phyloP scores from a whole-genome alignment of 768 basidiomycete species.

The Lentinula sp. region DNA sequence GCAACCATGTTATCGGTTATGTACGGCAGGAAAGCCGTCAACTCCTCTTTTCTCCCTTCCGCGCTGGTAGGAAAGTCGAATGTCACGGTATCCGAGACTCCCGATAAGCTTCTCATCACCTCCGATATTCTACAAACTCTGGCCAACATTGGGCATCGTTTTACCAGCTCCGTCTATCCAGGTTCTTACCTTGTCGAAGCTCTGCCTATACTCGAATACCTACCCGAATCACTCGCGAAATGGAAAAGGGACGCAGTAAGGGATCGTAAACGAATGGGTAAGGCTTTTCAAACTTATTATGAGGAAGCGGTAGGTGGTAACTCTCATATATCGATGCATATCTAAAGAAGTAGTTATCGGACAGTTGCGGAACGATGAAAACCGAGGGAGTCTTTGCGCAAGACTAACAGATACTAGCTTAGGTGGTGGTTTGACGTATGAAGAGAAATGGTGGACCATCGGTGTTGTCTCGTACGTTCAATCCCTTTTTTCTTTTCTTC shows the following conservation, averaged over 20 bases:
- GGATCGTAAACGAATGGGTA: background rate
- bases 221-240: constrained; percentile 16
- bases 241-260: constrained; percentile 8
- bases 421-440: background rate
- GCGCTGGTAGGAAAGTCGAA: background rate
- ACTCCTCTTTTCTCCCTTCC: constrained; percentile 9
- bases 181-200: constrained; percentile 25
- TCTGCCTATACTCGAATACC: constrained; percentile 21
- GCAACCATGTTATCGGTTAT: background rate
- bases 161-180: constrained; percentile 21
- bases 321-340: background rate
- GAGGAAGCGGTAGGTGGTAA: constrained; percentile 1
- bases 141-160: constrained; percentile 14
- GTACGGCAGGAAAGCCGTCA: constrained; percentile 14
- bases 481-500: background rate
- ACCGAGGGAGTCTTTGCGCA: constrained; percentile 5
- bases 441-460: constrained; percentile 7
- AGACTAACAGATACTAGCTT: background rate
- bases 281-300: background rate
- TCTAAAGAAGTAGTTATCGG: background rate
- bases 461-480: constrained; percentile 6
- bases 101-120: background rate
- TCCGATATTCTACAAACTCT: constrained; percentile 5
- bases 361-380: background rate
- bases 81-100: background rate